These are phyloP conservation scores for Cicer bijugum DNA, from an alignment of 306 rosid species.

Conservation along the genomic window DNA sequence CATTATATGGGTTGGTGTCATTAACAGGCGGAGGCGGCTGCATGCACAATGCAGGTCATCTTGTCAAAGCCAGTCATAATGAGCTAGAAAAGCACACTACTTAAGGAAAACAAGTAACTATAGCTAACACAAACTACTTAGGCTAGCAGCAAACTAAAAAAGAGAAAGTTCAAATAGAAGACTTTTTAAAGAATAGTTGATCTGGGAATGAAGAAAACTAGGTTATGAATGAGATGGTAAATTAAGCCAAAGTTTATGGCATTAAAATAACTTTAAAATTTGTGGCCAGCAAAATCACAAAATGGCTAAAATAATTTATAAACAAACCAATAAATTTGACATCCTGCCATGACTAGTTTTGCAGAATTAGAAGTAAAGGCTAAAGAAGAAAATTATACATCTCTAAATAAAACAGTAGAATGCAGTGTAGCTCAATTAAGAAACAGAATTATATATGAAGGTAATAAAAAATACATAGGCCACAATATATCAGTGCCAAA, in stretches of 20 bases:
- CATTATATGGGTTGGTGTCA: slow-evolving; percentile 98
- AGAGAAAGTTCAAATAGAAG: slow-evolving; percentile 12
- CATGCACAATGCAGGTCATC: slow-evolving; percentile 45
- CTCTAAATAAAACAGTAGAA: slow-evolving; percentile 14
- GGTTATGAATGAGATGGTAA: not conserved
- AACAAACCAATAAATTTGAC: slow-evolving; percentile 33
- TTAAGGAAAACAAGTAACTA: slow-evolving; percentile 24
- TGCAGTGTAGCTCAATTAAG: slow-evolving; percentile 22
- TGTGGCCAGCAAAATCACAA: not conserved
- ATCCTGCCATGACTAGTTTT: slow-evolving; percentile 1
- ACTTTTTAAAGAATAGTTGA: slow-evolving; percentile 16
- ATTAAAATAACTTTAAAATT: slow-evolving; percentile 32
- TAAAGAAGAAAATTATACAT: not conserved
- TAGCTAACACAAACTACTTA: not conserved
- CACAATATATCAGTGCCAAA: slow-evolving; percentile 1
- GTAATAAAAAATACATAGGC: not conserved
- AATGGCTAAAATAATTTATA: slow-evolving; percentile 4
- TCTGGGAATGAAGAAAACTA: slow-evolving; percentile 29
- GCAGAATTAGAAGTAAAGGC: slow-evolving; percentile 23
- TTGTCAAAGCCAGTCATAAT: slow-evolving; percentile 44
- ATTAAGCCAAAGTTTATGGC: not conserved
- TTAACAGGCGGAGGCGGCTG: slow-evolving; percentile 99
- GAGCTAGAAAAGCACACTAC: slow-evolving; percentile 37
- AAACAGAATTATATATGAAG: not conserved
- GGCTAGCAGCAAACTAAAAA: slow-evolving; percentile 25